These are phyloP conservation scores for Hypholoma sublateritium DNA, from an alignment of 768 basidiomycete genomes.

Conservation along the genomic window DNA sequence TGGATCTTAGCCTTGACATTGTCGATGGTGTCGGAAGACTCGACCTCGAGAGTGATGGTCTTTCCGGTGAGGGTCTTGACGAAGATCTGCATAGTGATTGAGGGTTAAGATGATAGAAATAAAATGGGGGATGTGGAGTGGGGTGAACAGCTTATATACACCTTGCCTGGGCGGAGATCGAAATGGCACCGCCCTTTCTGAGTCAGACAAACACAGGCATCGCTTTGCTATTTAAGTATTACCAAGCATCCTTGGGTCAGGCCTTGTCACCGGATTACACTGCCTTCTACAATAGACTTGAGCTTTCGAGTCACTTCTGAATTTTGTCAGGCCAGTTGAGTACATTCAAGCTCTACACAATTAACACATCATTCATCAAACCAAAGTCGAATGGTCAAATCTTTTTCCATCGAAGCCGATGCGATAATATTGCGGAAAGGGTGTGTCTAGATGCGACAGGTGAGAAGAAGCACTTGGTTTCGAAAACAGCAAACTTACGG, in stretches of 20 bases:
- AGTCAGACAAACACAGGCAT: constrained; percentile 16
- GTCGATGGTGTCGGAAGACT: constrained; percentile 70
- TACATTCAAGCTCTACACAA: background rate
- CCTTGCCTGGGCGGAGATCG: constrained; percentile 34
- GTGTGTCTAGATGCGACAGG: constrained; percentile 56
- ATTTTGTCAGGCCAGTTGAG: background rate
- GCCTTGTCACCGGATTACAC: background rate
- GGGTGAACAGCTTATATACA: constrained; percentile 23
- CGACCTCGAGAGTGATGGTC: constrained; percentile 76
- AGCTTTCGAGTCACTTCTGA: background rate
- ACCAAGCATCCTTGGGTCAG: constrained; percentile 10
- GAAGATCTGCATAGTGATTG: constrained; percentile 67
- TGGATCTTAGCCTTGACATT: constrained; percentile 83
- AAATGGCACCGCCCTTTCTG: constrained; percentile 30
- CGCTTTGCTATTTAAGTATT: constrained; percentile 2
- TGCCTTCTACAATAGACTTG: background rate
- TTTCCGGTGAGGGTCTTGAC: constrained; percentile 66
- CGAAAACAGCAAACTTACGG: constrained; percentile 45
- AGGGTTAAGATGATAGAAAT: constrained; percentile 12
- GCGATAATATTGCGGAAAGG: constrained; percentile 76
- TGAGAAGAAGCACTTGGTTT: background rate
- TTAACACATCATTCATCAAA: constrained; percentile 37
- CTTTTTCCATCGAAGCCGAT: constrained; percentile 89
- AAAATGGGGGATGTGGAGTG: constrained; percentile 7
- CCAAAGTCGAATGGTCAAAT: constrained; percentile 84